Evolutionary conservation across 768 basidiomycete genomes (phyloP).

Genomic region (Agrocybe chaxingu): DNA sequence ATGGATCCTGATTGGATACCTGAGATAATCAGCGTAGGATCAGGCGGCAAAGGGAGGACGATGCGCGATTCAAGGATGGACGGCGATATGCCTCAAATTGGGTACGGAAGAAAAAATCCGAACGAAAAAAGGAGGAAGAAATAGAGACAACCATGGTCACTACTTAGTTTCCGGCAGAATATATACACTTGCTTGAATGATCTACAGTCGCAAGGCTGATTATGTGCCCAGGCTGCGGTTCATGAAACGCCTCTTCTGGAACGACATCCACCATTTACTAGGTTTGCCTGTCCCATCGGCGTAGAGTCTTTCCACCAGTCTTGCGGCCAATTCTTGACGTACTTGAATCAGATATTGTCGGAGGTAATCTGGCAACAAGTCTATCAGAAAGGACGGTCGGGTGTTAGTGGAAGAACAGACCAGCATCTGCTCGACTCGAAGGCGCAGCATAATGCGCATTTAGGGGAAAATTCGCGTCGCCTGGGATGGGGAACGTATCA

Average conservation of each 20-base stretch:
- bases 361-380: slow-evolving; percentile 63
- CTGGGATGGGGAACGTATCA: slow-evolving; percentile 90
- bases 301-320: slow-evolving; percentile 86
- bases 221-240: slow-evolving; percentile 80
- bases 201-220: slow-evolving; percentile 19
- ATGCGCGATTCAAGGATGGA: slow-evolving; percentile 47
- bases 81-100: slow-evolving; percentile 78
- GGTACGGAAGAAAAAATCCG: slow-evolving; percentile 85
- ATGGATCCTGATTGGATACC: slow-evolving; percentile 96
- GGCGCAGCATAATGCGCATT: slow-evolving; percentile 91
- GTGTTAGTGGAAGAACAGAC: slow-evolving; percentile 35
- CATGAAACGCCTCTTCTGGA: slow-evolving; percentile 97
- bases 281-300: slow-evolving; percentile 92
- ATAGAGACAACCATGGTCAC: slow-evolving; percentile 28
- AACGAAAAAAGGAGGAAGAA: slow-evolving; percentile 71
- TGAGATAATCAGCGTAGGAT: slow-evolving; percentile 64
- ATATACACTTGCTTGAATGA: slow-evolving; percentile 13
- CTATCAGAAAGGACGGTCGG: slow-evolving; percentile 2
- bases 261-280: slow-evolving; percentile 99
- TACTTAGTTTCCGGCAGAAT: slow-evolving; percentile 13
- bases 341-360: slow-evolving; percentile 90
- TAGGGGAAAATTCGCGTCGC: slow-evolving; percentile 91
- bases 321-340: slow-evolving; percentile 85
- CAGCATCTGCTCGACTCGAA: slow-evolving; percentile 71
- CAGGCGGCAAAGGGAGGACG: slow-evolving; percentile 69